These are phyloP conservation scores for Neurospora sp. DNA, from an alignment of 495 filamentous ascomycete genomes.

Conservation along the genomic window DNA sequence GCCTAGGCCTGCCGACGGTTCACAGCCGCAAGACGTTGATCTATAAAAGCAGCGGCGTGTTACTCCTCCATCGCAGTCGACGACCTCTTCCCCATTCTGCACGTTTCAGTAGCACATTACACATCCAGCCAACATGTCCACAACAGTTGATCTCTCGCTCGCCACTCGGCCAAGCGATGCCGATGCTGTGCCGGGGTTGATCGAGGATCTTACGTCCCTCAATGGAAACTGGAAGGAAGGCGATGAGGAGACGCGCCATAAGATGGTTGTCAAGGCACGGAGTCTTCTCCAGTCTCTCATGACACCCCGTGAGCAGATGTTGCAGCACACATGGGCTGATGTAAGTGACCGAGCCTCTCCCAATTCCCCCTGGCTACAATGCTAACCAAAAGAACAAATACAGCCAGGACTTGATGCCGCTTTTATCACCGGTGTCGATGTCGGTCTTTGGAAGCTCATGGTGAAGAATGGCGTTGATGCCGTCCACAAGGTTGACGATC, in stretches of 20 bases:
- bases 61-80: background rate
- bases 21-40: background rate
- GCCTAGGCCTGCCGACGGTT: background rate
- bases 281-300: conserved; percentile 20
- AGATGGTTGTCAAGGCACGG: conserved; percentile 18
- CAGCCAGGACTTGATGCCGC: conserved; percentile 6
- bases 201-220: conserved; percentile 8
- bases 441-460: conserved; percentile 12
- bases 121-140: background rate
- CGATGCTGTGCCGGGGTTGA: conserved; percentile 5
- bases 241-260: conserved; percentile 6
- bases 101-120: background rate
- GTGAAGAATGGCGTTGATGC: conserved; percentile 1
- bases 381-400: too few relatives aligned
- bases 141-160: conserved; percentile 7
- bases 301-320: conserved; percentile 28
- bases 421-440: conserved; percentile 8
- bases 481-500: conserved; percentile 6
- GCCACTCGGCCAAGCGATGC: conserved; percentile 8
- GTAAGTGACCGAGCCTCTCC: background rate
- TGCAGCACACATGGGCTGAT: conserved; percentile 25
- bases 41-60: background rate
- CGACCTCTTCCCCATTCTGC: background rate
- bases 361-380: too few relatives aligned
- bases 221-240: background rate